Percentiles rank a stretch among this genome's conserved stretches.
These are phyloP conservation scores for Miscanthus lutarioriparius DNA, from an alignment of 176 grass and related monocot species.

Conservation along the genomic window DNA sequence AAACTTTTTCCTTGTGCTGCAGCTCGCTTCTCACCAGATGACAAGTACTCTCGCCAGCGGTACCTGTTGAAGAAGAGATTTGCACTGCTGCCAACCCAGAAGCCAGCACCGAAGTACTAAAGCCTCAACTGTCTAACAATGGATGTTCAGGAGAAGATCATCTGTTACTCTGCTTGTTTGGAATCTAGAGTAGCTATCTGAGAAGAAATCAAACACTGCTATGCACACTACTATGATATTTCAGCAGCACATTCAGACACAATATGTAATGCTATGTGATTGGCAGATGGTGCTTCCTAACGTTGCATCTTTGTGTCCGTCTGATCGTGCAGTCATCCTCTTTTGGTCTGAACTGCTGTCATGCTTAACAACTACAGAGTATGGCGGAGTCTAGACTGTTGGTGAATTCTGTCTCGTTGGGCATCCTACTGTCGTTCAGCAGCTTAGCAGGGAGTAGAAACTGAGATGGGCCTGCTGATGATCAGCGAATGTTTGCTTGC, in stretches of 20 bases:
- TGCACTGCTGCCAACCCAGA: constrained; percentile 83
- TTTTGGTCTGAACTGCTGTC: neutral
- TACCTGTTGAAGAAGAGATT: constrained; percentile 91
- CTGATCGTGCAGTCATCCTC: neutral
- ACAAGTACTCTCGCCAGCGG: constrained; percentile 80
- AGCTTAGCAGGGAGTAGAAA: too few species aligned
- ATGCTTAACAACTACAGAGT: neutral
- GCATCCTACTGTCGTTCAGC: too few species aligned
- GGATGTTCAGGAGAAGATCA: neutral
- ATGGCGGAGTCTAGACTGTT: too few species aligned
- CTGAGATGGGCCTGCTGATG: too few species aligned
- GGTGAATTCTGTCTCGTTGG: too few species aligned
- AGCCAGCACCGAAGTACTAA: constrained; percentile 72
- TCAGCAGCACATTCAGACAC: neutral
- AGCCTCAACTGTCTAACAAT: neutral
- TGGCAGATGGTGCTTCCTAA: neutral
- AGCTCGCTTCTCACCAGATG: constrained; percentile 96
- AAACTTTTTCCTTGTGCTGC: constrained; percentile 30
- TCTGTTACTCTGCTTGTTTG: neutral
- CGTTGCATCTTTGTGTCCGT: neutral
- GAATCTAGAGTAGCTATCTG: constrained; percentile 11
- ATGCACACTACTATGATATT: constrained; percentile 7
- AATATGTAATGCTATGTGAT: constrained; percentile 24
- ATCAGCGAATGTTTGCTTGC: too few species aligned
- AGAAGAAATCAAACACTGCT: neutral